Evolutionary conservation across 1,284 basidiomycete species (phyloP).

Genomic region (Apiotrichum mycotoxinovorans): DNA sequence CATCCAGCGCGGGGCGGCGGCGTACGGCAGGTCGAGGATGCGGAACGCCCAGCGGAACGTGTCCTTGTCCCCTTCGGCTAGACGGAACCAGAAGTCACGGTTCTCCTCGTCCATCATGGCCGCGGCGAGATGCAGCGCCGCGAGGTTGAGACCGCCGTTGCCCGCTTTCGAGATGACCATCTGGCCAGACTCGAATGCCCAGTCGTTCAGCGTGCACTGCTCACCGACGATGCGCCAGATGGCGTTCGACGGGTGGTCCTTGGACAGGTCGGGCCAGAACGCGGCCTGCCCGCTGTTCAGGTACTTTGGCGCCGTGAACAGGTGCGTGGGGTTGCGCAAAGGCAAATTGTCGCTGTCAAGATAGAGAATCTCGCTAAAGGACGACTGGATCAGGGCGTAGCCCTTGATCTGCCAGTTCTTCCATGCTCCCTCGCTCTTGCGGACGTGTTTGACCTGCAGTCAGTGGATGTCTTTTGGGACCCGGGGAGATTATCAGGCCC

Average conservation of each 20-base stretch:
- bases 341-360: conserved; percentile 52
- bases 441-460: conserved; percentile 21
- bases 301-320: conserved; percentile 50
- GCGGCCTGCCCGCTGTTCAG: conserved; percentile 45
- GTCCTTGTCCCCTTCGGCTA: conserved; percentile 53
- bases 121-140: conserved; percentile 51
- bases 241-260: conserved; percentile 53
- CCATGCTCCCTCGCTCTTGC: conserved; percentile 39
- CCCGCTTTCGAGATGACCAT: conserved; percentile 54
- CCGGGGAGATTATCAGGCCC: too few relatives aligned
- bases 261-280: conserved; percentile 55
- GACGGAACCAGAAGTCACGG: conserved; percentile 51
- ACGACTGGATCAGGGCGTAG: conserved; percentile 50
- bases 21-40: conserved; percentile 47
- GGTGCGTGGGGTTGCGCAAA: conserved; percentile 47
- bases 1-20: conserved; percentile 49
- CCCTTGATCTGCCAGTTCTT: conserved; percentile 51
- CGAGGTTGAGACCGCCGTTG: conserved; percentile 52
- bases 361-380: conserved; percentile 52
- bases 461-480: too few relatives aligned
- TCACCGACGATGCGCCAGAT: conserved; percentile 53
- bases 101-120: conserved; percentile 34
- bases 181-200: conserved; percentile 50
- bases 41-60: conserved; percentile 53
- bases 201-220: conserved; percentile 46